These are phyloP conservation scores for Stachybotrys elegans DNA, from an alignment of 2,329 filamentous ascomycete species.

Conservation along the genomic window DNA sequence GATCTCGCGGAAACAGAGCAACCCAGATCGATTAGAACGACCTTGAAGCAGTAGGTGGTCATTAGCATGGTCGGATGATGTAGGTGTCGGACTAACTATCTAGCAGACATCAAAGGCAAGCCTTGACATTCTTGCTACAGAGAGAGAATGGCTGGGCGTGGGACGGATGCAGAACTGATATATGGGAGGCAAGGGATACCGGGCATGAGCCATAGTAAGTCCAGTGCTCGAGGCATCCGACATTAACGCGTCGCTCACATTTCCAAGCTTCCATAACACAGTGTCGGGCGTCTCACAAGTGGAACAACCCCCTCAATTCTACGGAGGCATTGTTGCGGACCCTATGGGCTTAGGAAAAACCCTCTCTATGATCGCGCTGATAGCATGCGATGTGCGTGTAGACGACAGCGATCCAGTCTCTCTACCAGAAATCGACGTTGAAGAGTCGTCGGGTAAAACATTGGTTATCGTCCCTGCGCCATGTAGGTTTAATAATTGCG, in stretches of 20 bases:
- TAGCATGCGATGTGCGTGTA: constrained; percentile 24
- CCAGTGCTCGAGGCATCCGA: neutral
- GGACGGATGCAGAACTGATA: constrained; percentile 16
- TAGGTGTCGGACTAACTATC: constrained; percentile 1
- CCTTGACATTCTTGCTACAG: constrained; percentile 34
- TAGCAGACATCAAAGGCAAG: constrained; percentile 38
- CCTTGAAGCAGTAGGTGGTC: too few species aligned
- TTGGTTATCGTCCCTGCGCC: constrained; percentile 33
- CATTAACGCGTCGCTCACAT: neutral
- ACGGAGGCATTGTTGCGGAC: constrained; percentile 40
- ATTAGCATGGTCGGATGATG: too few species aligned
- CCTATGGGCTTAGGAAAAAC: constrained; percentile 43
- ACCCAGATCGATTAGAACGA: too few species aligned
- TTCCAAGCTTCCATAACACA: constrained; percentile 27
- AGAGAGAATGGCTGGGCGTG: constrained; percentile 32
- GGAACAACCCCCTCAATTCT: constrained; percentile 28
- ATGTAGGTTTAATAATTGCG: constrained; percentile 15
- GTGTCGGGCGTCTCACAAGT: constrained; percentile 20
- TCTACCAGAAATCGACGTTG: too few species aligned
- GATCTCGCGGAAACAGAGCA: too few species aligned
- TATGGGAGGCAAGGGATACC: constrained; percentile 26
- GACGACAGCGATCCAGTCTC: too few species aligned
- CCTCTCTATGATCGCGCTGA: constrained; percentile 35
- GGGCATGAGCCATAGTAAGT: constrained; percentile 15
- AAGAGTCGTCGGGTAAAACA: too few species aligned